Base-by-base conservation (phyloP, 1,284 basidiomycete species). In the Boletus mariae region DNA sequence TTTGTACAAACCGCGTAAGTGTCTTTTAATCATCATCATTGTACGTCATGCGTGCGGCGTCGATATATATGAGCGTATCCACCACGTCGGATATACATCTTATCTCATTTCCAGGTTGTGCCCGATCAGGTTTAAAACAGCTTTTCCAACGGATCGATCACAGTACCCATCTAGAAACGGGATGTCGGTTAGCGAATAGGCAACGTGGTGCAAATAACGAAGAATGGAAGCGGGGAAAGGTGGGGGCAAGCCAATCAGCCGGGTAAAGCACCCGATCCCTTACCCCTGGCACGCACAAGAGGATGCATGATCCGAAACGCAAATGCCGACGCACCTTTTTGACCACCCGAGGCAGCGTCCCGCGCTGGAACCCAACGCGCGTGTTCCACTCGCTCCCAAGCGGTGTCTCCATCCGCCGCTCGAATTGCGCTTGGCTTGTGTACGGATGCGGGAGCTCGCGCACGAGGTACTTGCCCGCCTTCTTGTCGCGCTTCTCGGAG, bases 301-400 rank as follows among this genome's bases (percentile, higher is more conserved):
- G 11, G 4, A 11, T 6, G 34, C 34, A 8, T n/a, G 38, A 17
- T 11, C 38, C 38, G 38, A 20, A 40, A 20, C 10, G 8, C 17
- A 12, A 20, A 17, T n/a, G 38, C 12, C 17, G 40, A 47, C 78
- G 52, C 57, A 87, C 88, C 84, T 94, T 95, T 73, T 90, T 93
- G 56, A 90, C 82, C 5, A 96, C 86, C 58, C 81, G 81, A 1
- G 94, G 94, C 58, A 94, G 65, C 26, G 92, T 95, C 52, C 83
- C 84, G 52, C 85, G 78, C 75, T 95, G 92, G 78, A 93, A 91
- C 10, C 82, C 88, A n/a, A 89, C 80, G 28, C 92, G 76, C 2
- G 94, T 95, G 61, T 96, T 97, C 94, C 94, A 98, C 72, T 98
- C 96, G 47, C 78, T 78, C 5, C 96, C 96, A 29, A 98, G 64